Percentiles rank a stretch among this genome's conserved stretches.
Conservation (phyloP, 1,284 basidiomycete genomes). For the Limonomyces culmigenus region DNA sequence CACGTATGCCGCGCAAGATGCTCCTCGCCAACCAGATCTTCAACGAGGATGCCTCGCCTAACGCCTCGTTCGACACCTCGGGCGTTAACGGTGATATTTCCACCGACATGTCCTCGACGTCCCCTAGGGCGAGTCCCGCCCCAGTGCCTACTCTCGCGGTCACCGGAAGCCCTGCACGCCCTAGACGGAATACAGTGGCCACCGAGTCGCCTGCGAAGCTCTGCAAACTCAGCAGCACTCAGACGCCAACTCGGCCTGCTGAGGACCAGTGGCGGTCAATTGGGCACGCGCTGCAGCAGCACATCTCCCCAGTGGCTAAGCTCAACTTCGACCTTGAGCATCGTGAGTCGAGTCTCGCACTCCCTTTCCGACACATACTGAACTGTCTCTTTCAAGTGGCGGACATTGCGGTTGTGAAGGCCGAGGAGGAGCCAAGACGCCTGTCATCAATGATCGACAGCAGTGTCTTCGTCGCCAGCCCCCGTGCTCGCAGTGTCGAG, state of each 20-base stretch:
- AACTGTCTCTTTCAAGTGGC: no score
- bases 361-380: no score
- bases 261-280: constrained; percentile 50
- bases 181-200: constrained; percentile 49
- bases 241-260: constrained; percentile 38
- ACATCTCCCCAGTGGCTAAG: constrained; percentile 44
- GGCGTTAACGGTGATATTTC: constrained; percentile 18
- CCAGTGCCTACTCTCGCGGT: constrained; percentile 5
- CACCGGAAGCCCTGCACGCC: constrained; percentile 27
- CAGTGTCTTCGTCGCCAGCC: constrained; percentile 40
- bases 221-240: constrained; percentile 17
- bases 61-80: background rate
- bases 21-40: constrained; percentile 61
- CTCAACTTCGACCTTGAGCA: constrained; percentile 45
- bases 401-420: no score
- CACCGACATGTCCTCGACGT: constrained; percentile 6
- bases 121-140: constrained; percentile 4
- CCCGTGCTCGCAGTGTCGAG: constrained; percentile 11
- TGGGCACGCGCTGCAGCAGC: constrained; percentile 37
- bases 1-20: constrained; percentile 38
- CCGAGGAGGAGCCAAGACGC: constrained; percentile 29
- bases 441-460: constrained; percentile 48
- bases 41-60: constrained; percentile 17
- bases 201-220: constrained; percentile 29
- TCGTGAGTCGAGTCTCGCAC: constrained; percentile 20